A percentile compares a stretch with the other conserved stretches of the same genome.
Evolutionary conservation across 352 stramenopile genomes (phyloP).

Genomic region (Pseudoperonospora humuli): DNA sequence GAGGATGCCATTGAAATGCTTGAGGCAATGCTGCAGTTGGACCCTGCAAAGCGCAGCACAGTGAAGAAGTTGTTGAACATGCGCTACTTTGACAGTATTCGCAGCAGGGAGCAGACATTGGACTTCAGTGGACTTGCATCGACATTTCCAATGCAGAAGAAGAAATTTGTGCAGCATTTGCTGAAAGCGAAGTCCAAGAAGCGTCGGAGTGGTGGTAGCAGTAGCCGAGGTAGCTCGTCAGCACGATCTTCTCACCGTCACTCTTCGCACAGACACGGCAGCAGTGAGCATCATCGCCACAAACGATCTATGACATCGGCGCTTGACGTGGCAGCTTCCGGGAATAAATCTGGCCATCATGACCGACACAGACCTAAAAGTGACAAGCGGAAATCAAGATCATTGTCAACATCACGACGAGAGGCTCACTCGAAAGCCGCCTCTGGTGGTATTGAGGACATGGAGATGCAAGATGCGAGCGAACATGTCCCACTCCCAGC

Average conservation of each 20-base stretch:
- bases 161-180: constrained; percentile 50
- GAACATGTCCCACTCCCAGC: constrained; percentile 46
- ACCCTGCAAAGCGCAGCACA: constrained; percentile 46
- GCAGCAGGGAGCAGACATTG: constrained; percentile 13
- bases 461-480: constrained; percentile 25
- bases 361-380: constrained; percentile 19
- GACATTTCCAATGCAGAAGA: constrained; percentile 51
- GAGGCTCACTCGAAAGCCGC: constrained; percentile 3
- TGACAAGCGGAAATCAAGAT: constrained; percentile 26
- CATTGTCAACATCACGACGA: constrained; percentile 15
- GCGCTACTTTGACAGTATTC: constrained; percentile 50
- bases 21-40: constrained; percentile 67
- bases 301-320: constrained; percentile 18
- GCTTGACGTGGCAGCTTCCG: constrained; percentile 9
- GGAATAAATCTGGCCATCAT: constrained; percentile 15
- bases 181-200: constrained; percentile 38
- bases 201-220: constrained; percentile 14
- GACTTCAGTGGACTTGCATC: constrained; percentile 38
- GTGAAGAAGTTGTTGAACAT: constrained; percentile 50
- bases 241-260: constrained; percentile 14
- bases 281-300: constrained; percentile 20
- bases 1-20: constrained; percentile 55
- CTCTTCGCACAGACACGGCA: constrained; percentile 16
- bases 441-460: constrained; percentile 7
- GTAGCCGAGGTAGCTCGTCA: constrained; percentile 3